A percentile compares a stretch with the other conserved stretches of the same genome.
phyloP scores from a whole-genome alignment of 2,329 filamentous ascomycete genomes.

The Fusarium abutilonis region DNA sequence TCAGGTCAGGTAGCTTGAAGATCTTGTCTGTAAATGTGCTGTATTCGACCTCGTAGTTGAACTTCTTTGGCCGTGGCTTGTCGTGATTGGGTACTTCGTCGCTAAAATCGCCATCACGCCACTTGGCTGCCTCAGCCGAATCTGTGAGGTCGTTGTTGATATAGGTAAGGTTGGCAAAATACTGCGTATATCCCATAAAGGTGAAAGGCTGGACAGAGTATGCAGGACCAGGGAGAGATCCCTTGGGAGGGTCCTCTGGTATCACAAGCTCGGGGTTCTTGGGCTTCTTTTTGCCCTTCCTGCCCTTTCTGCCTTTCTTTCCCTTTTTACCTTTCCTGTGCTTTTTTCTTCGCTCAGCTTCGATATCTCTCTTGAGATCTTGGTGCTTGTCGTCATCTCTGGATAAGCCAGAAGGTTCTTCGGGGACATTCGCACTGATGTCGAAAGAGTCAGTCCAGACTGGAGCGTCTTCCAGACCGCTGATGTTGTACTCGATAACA shows the following conservation, averaged over 20 bases:
- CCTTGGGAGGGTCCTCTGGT: constrained; percentile 77
- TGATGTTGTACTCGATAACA: constrained; percentile 95
- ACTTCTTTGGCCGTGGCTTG: constrained; percentile 68
- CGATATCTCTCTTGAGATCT: constrained; percentile 46
- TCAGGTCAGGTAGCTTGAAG: constrained; percentile 83
- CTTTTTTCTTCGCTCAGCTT: constrained; percentile 49
- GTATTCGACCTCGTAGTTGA: constrained; percentile 86
- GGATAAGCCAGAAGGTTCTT: constrained; percentile 11
- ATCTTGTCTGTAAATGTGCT: constrained; percentile 79
- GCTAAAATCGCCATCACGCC: constrained; percentile 72
- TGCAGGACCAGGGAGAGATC: constrained; percentile 82
- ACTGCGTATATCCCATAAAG: constrained; percentile 84
- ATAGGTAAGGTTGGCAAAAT: constrained; percentile 90
- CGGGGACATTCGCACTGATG: constrained; percentile 11
- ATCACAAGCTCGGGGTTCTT: constrained; percentile 70
- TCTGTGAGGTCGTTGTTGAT: constrained; percentile 77
- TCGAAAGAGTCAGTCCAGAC: constrained; percentile 56
- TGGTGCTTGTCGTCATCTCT: constrained; percentile 45
- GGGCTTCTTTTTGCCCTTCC: constrained; percentile 57
- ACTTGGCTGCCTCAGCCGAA: constrained; percentile 55
- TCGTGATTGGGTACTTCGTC: constrained; percentile 63
- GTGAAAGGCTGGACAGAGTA: constrained; percentile 88
- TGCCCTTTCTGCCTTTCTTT: constrained; percentile 58
- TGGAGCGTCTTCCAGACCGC: constrained; percentile 69
- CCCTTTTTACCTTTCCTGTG: constrained; percentile 48